Base-by-base conservation (phyloP, 2,329 filamentous ascomycete species). In the Paraphaeosphaeria sporulosa region DNA sequence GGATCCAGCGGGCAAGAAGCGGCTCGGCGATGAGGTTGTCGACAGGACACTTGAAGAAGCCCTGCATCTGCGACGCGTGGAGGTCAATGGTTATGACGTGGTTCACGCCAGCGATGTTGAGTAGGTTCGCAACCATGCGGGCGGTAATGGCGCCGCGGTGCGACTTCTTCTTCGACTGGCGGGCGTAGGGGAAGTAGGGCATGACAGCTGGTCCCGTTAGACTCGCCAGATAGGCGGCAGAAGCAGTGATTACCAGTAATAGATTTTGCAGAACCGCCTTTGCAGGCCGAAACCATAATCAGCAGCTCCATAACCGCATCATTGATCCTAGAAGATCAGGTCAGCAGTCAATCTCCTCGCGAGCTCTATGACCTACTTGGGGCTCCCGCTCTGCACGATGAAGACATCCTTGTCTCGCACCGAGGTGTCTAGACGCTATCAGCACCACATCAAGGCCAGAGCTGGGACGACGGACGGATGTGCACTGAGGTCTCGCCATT, bases 351-450 rank as follows among this genome's bases (percentile, higher is more conserved):
- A 47, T 51, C n/a, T 56, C 38, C 56, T 52, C 25, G 6, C 5
- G 7, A 21, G 25, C 27, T 38, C 36, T 42, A 55, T 38, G 34
- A 70, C 80, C 52, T 76, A 84, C 82, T 91, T 93, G 76, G 89
- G 86, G 81, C 95, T 97, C 66, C 95, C 95, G 64, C 94, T 98
- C 83, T 99, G 95, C 62, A 99, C 91, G 76, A 99, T 94, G 79
- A 98, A 99, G 72, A 99, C 94, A 86, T 99, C 94, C 80, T 98
- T 96, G 77, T 99, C 96, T 70, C 95, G 91, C 67, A 99, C 93
- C 27, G 88, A 90, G 53, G 82, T 82, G 72, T 83, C 81, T 84
- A 62, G n/a, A 30, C 36, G 40, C 47, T n/a, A 61, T 70, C 51
- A 71, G 70, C 61, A 63, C 43, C 57, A 53, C 53, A 58, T 50